Conservation (phyloP, 139 green algal species). For the Trebouxia sp. region DNA sequence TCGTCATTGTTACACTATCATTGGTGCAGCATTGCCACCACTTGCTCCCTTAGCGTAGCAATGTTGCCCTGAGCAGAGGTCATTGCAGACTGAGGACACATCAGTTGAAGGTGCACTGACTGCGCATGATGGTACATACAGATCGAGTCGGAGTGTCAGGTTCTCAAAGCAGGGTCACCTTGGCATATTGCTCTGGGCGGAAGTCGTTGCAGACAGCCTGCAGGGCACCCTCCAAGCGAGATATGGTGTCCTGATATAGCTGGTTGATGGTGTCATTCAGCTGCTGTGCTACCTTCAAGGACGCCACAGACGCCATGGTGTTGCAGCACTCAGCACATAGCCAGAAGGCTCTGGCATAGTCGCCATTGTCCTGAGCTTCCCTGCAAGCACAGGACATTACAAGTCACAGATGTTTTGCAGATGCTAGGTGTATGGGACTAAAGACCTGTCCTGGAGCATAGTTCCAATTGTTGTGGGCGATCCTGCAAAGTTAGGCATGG, state of each 20-base stretch:
- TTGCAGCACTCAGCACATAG: slow-evolving; percentile 47
- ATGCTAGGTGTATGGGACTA: too few species aligned
- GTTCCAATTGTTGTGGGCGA: too few species aligned
- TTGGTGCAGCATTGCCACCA: too few species aligned
- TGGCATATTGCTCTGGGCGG: slow-evolving; percentile 38
- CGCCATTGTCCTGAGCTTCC: slow-evolving; percentile 47
- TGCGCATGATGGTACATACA: not conserved
- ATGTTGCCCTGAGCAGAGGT: too few species aligned
- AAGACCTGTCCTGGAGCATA: too few species aligned
- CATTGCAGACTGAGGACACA: too few species aligned
- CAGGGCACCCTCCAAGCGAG: slow-evolving; percentile 40
- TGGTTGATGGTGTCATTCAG: slow-evolving; percentile 35
- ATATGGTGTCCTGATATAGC: slow-evolving; percentile 45
- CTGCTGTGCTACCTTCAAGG: slow-evolving; percentile 37
- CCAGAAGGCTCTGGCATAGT: slow-evolving; percentile 53
- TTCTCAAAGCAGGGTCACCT: slow-evolving; percentile 20
- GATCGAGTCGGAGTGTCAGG: not conserved
- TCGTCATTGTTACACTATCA: too few species aligned
- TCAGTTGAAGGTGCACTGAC: not conserved
- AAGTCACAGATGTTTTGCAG: too few species aligned
- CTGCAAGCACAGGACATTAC: slow-evolving; percentile 36
- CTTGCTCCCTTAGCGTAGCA: too few species aligned
- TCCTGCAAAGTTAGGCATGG: too few species aligned
- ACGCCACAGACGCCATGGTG: slow-evolving; percentile 40
- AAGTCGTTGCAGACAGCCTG: slow-evolving; percentile 47